Conservation (phyloP, 345 rosid genomes). For the Raphanus raphanistrum region DNA sequence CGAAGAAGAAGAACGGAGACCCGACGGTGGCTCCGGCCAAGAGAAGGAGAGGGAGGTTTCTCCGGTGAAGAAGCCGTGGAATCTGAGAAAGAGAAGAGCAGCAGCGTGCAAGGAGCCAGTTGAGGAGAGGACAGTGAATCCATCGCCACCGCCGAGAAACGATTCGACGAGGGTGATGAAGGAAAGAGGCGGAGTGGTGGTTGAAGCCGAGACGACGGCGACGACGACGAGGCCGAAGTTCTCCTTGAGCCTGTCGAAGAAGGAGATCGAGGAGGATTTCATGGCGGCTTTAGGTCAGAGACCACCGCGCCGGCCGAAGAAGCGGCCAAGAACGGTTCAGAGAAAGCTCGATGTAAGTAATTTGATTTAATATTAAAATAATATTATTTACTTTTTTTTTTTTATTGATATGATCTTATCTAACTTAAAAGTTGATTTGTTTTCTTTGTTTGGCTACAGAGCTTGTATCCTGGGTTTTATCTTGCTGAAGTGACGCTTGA, state of each 20-base stretch:
- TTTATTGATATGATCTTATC: not conserved
- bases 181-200: slow-evolving; percentile 11
- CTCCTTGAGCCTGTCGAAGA: slow-evolving; percentile 50
- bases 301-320: slow-evolving; percentile 76
- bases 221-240: slow-evolving; percentile 42
- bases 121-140: slow-evolving; percentile 42
- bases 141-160: slow-evolving; percentile 12
- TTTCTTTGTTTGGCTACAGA: slow-evolving; percentile 44
- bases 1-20: slow-evolving; percentile 25
- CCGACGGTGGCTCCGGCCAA: slow-evolving; percentile 15
- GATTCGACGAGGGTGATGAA: not conserved
- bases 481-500: slow-evolving; percentile 69
- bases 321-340: slow-evolving; percentile 65
- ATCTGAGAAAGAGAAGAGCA: slow-evolving; percentile 73
- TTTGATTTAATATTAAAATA: too few species aligned
- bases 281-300: slow-evolving; percentile 49
- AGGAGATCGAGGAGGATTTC: slow-evolving; percentile 78
- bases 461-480: slow-evolving; percentile 75
- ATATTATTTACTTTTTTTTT: not conserved
- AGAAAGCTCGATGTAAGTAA: slow-evolving; percentile 65
- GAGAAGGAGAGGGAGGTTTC: slow-evolving; percentile 37
- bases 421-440: not conserved
- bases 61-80: slow-evolving; percentile 66
- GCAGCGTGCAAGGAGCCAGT: slow-evolving; percentile 63
- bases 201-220: slow-evolving; percentile 23